Percentiles rank a stretch among this genome's conserved stretches.
Evolutionary conservation across 73 alveolate genomes (phyloP).

Genomic region (Blepharisma stoltei): DNA sequence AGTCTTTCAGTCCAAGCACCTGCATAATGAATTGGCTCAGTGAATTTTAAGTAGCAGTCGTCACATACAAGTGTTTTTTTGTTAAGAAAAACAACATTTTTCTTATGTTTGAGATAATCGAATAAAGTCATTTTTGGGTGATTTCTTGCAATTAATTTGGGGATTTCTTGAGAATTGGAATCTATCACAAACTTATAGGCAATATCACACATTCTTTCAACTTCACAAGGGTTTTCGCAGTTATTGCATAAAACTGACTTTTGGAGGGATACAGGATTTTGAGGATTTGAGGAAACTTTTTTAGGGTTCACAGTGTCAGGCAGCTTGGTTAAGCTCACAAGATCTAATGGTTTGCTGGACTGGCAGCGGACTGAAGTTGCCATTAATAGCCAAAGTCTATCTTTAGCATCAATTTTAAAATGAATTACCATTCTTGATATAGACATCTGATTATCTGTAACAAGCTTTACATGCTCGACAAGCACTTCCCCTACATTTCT

Average conservation of each 20-base stretch:
- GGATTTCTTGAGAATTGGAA: not conserved
- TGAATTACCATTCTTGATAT: conserved; percentile 74
- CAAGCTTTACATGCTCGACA: conserved; percentile 68
- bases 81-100: conserved; percentile 8
- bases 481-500: conserved; percentile 65
- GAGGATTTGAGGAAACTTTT: not conserved
- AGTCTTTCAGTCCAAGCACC: too few species aligned
- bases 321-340: not conserved
- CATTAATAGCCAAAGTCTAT: conserved; percentile 67
- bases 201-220: conserved; percentile 30
- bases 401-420: conserved; percentile 71
- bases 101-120: not conserved
- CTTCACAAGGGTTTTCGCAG: conserved; percentile 16
- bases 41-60: conserved; percentile 11
- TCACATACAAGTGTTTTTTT: conserved; percentile 25
- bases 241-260: conserved; percentile 5
- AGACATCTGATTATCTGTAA: conserved; percentile 58
- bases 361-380: conserved; percentile 37
- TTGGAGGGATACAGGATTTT: not conserved
- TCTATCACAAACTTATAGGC: not conserved
- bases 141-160: not conserved
- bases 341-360: not conserved
- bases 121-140: not conserved
- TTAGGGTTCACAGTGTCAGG: conserved; percentile 24
- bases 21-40: too few species aligned